Conservation (phyloP, 345 rosid genomes). For the Gossypium raimondii region DNA sequence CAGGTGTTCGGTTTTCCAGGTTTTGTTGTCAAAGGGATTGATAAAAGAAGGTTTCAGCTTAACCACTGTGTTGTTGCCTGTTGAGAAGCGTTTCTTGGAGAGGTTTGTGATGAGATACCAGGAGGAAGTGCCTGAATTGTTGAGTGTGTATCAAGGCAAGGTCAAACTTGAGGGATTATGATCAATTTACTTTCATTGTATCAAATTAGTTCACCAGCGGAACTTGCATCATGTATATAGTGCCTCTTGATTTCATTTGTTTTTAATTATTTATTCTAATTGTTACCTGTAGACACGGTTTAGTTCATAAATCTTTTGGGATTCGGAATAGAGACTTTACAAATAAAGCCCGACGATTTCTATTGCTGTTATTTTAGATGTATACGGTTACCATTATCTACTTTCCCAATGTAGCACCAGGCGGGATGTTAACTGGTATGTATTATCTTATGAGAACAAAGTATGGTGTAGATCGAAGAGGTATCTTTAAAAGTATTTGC, state of each 20-base stretch:
- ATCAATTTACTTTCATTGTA: neutral
- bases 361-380: too few species aligned
- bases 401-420: too few species aligned
- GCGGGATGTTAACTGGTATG: too few species aligned
- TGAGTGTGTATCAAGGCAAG: constrained; percentile 31
- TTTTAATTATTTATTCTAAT: too few species aligned
- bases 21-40: constrained; percentile 39
- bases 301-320: too few species aligned
- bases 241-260: neutral
- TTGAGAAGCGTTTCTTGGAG: constrained; percentile 37
- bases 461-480: too few species aligned
- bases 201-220: neutral
- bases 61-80: constrained; percentile 31
- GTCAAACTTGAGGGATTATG: constrained; percentile 9
- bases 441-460: too few species aligned
- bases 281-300: too few species aligned
- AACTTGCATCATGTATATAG: neutral
- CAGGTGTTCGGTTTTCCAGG: constrained; percentile 36
- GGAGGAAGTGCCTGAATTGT: constrained; percentile 40
- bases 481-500: too few species aligned
- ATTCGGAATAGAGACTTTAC: too few species aligned
- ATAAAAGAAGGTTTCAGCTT: constrained; percentile 42
- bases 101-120: constrained; percentile 38
- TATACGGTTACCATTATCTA: too few species aligned
- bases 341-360: too few species aligned